Base-by-base conservation (phyloP, 352 stramenopile genomes). In the Phytophthora lateralis region DNA sequence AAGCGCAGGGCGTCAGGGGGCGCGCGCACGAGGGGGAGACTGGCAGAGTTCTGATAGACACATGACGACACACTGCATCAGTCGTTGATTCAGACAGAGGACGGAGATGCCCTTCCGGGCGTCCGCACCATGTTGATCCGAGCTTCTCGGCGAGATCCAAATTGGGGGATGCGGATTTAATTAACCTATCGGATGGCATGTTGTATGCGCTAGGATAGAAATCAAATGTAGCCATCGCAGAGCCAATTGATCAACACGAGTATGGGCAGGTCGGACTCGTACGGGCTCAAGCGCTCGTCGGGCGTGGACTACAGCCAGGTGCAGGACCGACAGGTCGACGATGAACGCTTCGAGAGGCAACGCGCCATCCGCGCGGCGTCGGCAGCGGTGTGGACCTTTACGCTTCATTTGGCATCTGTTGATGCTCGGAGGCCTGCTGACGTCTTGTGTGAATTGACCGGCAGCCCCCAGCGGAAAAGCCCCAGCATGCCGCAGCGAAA, bases 281-380 rank as follows among this genome's bases (percentile, higher is more conserved):
- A 80, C 49, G 81, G 83, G 29, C 73, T 91, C 63, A 91, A 90
- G 69, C 79, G 73, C 53, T 91, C 84, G 42, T 91, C 87, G 6
- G 82, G 83, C 39, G 84, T 96, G 34, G 79, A 96, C 69, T 96
- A 97, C 67, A 78, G 71, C 50, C 81, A 93, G 56, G 80, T 96
- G 63, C 50, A 63, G 29, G 84, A 96, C 58, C 79, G 88, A 6
- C 87, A 95, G 48, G 84, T 97, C 30, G 86, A 96, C 34, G 88
- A 96, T 66, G 64, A 85, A 43, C 79, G 90, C 34, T 96, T 93
- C 42, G 86, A 95, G 76, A 76, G 81, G 6, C 81, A 91, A 61
- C 78, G 83, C 3, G 63, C 71, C 29, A 69, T 90, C 46, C 80
- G 83, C 29, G 64, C 74, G 43, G 69, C 66, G 6, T 45, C 67